Percentiles rank a stretch among this genome's conserved stretches.
Conservation (phyloP, 2,329 filamentous ascomycete genomes). For the Cercospora sp. region DNA sequence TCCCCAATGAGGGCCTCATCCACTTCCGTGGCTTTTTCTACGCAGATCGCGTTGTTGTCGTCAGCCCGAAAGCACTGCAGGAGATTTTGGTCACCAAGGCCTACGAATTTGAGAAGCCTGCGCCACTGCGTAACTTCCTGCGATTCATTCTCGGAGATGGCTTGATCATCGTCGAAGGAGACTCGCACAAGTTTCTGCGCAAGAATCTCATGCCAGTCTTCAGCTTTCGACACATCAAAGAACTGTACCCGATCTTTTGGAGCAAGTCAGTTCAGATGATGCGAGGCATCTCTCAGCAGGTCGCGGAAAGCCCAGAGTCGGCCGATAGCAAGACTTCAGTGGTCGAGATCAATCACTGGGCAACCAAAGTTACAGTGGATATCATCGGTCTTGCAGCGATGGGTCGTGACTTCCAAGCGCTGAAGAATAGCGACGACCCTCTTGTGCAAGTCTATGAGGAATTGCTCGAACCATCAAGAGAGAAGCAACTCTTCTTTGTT, state of each 20-base stretch:
- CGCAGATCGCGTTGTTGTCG: slow-evolving; percentile 41
- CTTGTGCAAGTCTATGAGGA: slow-evolving; percentile 47
- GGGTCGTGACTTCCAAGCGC: slow-evolving; percentile 46
- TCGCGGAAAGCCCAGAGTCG: slow-evolving; percentile 42
- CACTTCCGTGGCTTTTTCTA: slow-evolving; percentile 44
- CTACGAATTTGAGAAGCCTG: slow-evolving; percentile 57
- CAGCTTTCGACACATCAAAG: slow-evolving; percentile 79
- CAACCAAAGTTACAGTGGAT: slow-evolving; percentile 48
- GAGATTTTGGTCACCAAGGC: slow-evolving; percentile 55
- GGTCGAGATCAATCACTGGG: slow-evolving; percentile 47
- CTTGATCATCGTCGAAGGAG: slow-evolving; percentile 53
- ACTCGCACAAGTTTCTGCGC: slow-evolving; percentile 56
- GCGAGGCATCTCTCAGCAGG: slow-evolving; percentile 57
- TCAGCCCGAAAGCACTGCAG: slow-evolving; percentile 46
- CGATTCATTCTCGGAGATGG: slow-evolving; percentile 53
- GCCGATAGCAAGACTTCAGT: slow-evolving; percentile 26
- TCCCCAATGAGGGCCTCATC: slow-evolving; percentile 46
- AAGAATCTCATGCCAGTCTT: slow-evolving; percentile 81
- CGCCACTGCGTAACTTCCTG: slow-evolving; percentile 45
- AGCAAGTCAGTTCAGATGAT: slow-evolving; percentile 69
- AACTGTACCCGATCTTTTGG: slow-evolving; percentile 85
- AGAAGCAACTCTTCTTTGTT: slow-evolving; percentile 51
- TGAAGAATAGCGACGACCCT: slow-evolving; percentile 46
- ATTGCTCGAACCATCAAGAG: slow-evolving; percentile 48
- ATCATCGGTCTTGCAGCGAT: slow-evolving; percentile 51